Base-by-base conservation (phyloP, 306 rosid genomes). In the Hylodesmum podocarpum region DNA sequence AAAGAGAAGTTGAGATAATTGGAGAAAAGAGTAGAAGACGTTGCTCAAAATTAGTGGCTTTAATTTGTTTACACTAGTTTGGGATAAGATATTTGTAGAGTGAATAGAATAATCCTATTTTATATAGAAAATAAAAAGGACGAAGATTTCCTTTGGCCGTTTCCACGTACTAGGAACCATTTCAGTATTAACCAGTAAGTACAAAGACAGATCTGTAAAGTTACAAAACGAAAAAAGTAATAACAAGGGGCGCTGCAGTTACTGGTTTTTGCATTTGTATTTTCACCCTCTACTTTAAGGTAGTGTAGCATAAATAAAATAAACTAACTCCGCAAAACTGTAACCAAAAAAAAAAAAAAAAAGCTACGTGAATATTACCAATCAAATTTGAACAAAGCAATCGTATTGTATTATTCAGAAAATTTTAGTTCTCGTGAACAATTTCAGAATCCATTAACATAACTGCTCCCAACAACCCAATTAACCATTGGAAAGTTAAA, bases 71-170 rank as follows among this genome's bases (percentile, higher is more conserved):
- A 6, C 78, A 67, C 29, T 44, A 21, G 64, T 76, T 79, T 79
- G 5, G 70, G 84, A 84, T 76, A 80, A 82, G 83, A 82, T 80
- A 41, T 44, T 74, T 78, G 49, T 46, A 64, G 28, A 62, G 67
- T 18, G 19, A 66, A 80, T 43, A 51, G 63, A 75, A 37, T 81
- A 43, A 43, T 70, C 80, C 39, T 59, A 54, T 73, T 50, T 36
- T 24, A 40, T 28, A 71, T 19, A 29, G 19, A 33, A 49, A 4
- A 16, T 9, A 39, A 12, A 15, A 13, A 8, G 36, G 34, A 24
- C 3, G 19, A n/a, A 22, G 31, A 29, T 31, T 34, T 73, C 41
- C 40, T 54, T 77, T 54, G 73, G 72, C 66, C n/a, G 61, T 47
- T 78, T 70, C 72, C 74, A 41, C 65, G 21, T 63, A 21, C 13